A percentile compares a stretch with the other conserved stretches of the same genome.
phyloP scores from a whole-genome alignment of 2,329 filamentous ascomycete genomes.

The Aspergillus niger region DNA sequence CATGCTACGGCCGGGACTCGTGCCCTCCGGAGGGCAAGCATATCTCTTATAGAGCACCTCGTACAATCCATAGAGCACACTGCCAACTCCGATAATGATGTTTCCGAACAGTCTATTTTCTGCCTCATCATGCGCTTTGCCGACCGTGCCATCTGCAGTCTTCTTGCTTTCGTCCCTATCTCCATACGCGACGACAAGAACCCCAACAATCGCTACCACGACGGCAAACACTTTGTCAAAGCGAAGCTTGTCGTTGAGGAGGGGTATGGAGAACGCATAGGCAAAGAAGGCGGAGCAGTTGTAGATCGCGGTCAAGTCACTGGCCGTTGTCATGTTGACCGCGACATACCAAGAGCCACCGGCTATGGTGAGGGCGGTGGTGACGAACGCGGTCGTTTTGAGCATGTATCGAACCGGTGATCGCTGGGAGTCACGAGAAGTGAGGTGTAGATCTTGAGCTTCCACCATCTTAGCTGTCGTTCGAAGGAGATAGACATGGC shows the following conservation, averaged over 20 bases:
- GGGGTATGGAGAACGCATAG: conserved; percentile 90
- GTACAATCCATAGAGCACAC: conserved; percentile 92
- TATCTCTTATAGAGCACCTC: conserved; percentile 94
- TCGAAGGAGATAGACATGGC: conserved; percentile 64
- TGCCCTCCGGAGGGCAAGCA: conserved; percentile 90
- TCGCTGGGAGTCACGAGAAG: conserved; percentile 38
- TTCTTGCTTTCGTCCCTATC: conserved; percentile 63
- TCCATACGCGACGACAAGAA: conserved; percentile 93
- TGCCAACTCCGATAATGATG: conserved; percentile 85
- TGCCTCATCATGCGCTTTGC: conserved; percentile 55
- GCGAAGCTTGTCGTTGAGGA: conserved; percentile 81
- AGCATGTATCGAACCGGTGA: conserved; percentile 72
- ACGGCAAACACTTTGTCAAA: conserved; percentile 86
- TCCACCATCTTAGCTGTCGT: conserved; percentile 83
- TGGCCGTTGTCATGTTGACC: conserved; percentile 88
- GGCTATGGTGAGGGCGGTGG: conserved; percentile 81
- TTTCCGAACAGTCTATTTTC: conserved; percentile 79
- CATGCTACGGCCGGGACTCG: conserved; percentile 81
- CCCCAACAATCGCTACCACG: conserved; percentile 80
- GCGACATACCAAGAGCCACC: conserved; percentile 95
- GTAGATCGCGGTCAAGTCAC: conserved; percentile 95
- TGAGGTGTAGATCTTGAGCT: conserved; percentile 70
- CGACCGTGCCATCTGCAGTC: conserved; percentile 28
- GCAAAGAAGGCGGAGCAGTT: conserved; percentile 99
- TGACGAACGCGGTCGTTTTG: conserved; percentile 77